Percentiles rank a stretch among this genome's conserved stretches.
phyloP scores from a whole-genome alignment of 148 eudicot genomes.

The Nepenthes gracilis region DNA sequence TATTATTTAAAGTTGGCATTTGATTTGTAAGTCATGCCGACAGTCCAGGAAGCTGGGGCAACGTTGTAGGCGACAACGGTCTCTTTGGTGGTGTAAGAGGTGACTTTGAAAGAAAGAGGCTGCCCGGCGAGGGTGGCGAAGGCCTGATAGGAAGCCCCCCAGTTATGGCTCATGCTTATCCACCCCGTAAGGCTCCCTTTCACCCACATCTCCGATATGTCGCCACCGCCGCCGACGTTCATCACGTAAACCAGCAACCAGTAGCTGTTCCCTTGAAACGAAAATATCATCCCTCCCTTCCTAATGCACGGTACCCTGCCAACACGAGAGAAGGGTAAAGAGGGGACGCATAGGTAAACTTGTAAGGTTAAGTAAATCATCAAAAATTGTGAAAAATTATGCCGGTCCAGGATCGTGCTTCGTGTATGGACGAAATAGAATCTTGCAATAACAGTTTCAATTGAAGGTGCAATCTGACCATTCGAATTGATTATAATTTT shows the following conservation, averaged over 20 bases:
- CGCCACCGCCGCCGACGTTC: constrained; percentile 80
- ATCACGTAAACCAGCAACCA: constrained; percentile 72
- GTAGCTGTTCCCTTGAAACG: constrained; percentile 54
- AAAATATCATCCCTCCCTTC: constrained; percentile 48
- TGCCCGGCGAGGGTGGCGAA: constrained; percentile 61
- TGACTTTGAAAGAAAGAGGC: constrained; percentile 49
- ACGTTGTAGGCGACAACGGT: constrained; percentile 41
- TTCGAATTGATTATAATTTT: too few species aligned
- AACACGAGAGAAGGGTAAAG: not conserved
- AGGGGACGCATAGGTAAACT: too few species aligned
- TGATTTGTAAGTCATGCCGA: constrained; percentile 43
- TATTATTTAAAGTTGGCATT: constrained; percentile 38
- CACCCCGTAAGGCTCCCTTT: constrained; percentile 61
- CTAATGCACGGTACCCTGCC: constrained; percentile 54
- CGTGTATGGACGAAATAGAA: too few species aligned
- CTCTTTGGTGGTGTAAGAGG: constrained; percentile 36
- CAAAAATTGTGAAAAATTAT: too few species aligned
- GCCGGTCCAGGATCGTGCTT: too few species aligned
- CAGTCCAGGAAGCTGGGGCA: constrained; percentile 46
- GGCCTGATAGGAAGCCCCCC: constrained; percentile 91
- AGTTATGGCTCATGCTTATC: constrained; percentile 87
- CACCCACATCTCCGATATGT: constrained; percentile 55
- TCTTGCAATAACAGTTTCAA: too few species aligned
- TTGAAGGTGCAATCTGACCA: too few species aligned
- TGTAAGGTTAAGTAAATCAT: too few species aligned